Base-by-base conservation (phyloP, 2,329 filamentous ascomycete genomes). In the Cladosporium velox region DNA sequence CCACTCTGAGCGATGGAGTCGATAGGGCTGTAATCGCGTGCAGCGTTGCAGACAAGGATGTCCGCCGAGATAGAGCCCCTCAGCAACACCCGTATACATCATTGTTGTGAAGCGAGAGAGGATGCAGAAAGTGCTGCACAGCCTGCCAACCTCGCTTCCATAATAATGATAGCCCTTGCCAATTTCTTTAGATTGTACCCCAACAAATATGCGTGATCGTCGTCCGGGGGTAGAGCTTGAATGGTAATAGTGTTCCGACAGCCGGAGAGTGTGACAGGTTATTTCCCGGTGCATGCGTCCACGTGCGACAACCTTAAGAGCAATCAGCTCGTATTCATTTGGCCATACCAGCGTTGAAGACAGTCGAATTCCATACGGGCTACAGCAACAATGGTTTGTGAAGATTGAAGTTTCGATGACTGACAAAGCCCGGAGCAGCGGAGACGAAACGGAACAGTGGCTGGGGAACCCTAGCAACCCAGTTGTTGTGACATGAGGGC, bases 21-120 rank as follows among this genome's bases (percentile, higher is more conserved):
- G 21, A 21, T 59, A 59, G 34, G 57, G 57, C 57, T 59, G 57
- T 24, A 14, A 41, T 18, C n/a, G 57, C 57, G 57, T 41, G 55
- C 55, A 58, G 55, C 38, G 26, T 11, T 47, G 41, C 41, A 47
- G 41, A 47, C 49, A 26, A 30, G 28, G 49, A 52, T 52, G 49
- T 34, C 54, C 54, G 55, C 55, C 55, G 24, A 58, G 55, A 34
- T n/a, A 41, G n/a, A 18, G 28, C 32, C 52, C 51, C 32, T 32
- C 52, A 55, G 52, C 52, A 55, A 55, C 52, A 21, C 32, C 52
- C 28, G 28, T 34, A 55, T 55, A 30, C 49, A 26, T 52, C 49
- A 26, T 52, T n/a, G 52, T n/a, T 55, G 18, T 32, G 52, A 55
- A 21, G 52, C 52, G 26, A 32, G 52, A 55, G 15, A 55, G 30